Evolutionary conservation across 805 yeast genomes (phyloP).

Genomic region (Teunomyces kruisii): DNA sequence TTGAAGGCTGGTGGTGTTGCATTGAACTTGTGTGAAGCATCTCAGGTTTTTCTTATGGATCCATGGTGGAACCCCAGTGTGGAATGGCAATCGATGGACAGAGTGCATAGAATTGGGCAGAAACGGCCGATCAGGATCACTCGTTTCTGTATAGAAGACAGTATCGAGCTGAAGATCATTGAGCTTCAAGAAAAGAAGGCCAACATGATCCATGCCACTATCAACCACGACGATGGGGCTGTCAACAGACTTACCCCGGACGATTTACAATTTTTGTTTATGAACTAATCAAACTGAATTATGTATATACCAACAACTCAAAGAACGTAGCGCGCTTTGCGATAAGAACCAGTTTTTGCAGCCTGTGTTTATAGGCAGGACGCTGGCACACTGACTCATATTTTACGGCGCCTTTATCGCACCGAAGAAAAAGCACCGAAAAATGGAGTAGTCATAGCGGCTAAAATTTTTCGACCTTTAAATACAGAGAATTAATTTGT

Average conservation of each 20-base stretch:
- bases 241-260: constrained; percentile 86
- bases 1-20: constrained; percentile 99
- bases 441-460: constrained; percentile 4
- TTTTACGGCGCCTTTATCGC: constrained; percentile 5
- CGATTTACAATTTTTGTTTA: constrained; percentile 91
- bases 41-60: constrained; percentile 91
- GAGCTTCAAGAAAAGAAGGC: constrained; percentile 98
- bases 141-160: constrained; percentile 91
- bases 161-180: constrained; percentile 93
- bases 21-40: constrained; percentile 91
- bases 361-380: constrained; percentile 1
- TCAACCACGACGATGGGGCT: constrained; percentile 90
- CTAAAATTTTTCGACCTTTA: not conserved
- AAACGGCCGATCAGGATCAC: constrained; percentile 91
- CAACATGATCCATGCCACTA: constrained; percentile 95
- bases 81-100: constrained; percentile 97
- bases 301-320: not conserved
- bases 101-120: constrained; percentile 98
- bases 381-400: not conserved
- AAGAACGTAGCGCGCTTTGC: not conserved
- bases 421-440: constrained; percentile 1
- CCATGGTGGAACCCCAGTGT: constrained; percentile 99
- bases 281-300: constrained; percentile 50
- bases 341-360: not conserved
- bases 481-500: not conserved